Conservation (phyloP, 2,329 filamentous ascomycete species). For the Aspergillus proliferans region DNA sequence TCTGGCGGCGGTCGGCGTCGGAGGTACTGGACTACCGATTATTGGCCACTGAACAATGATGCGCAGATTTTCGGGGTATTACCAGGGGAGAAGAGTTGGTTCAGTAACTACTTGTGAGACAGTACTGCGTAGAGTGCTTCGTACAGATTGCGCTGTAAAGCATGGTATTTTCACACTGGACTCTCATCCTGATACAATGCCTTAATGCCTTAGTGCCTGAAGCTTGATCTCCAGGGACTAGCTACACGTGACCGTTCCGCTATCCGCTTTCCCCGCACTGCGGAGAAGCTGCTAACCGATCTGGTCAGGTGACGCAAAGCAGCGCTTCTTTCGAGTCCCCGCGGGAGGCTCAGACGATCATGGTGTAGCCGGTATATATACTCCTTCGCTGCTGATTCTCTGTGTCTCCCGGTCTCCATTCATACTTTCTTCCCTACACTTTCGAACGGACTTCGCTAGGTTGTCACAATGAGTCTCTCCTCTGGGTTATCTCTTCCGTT, state of each 20-base stretch:
- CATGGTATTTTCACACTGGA: too few species aligned
- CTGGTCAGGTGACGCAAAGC: background rate
- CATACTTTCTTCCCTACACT: background rate
- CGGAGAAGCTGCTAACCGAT: background rate
- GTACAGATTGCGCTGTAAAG: too few species aligned
- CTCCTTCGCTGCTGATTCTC: background rate
- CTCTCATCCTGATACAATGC: background rate
- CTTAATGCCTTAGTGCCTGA: background rate
- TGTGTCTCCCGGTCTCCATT: background rate
- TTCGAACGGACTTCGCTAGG: background rate
- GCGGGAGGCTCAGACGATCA: background rate
- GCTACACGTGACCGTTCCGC: background rate
- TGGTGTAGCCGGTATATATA: background rate
- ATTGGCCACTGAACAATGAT: background rate
- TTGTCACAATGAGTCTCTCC: slow-evolving; percentile 11
- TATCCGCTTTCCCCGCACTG: background rate
- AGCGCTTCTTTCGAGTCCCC: background rate
- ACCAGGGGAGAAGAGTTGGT: background rate
- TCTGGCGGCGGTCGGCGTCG: background rate
- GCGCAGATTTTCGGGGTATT: background rate
- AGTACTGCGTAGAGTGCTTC: too few species aligned
- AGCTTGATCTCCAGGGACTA: background rate
- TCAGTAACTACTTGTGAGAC: too few species aligned
- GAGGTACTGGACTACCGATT: background rate
- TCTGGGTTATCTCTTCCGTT: slow-evolving; percentile 7